Percentiles rank a stretch among this genome's conserved stretches.
phyloP scores from a whole-genome alignment of 805 yeast species.

The Candida tammaniensis region DNA sequence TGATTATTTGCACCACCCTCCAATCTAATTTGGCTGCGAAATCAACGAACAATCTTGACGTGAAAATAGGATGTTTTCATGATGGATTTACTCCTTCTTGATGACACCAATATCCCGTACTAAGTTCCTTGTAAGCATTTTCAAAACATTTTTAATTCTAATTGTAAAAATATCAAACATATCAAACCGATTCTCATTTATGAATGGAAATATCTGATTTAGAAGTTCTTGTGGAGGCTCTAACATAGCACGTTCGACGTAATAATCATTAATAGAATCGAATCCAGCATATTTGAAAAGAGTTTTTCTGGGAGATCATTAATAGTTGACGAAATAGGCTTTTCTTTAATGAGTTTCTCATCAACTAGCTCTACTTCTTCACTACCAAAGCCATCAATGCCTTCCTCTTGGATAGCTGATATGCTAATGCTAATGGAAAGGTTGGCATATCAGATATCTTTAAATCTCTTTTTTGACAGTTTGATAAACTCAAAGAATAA shows the following conservation, averaged over 20 bases:
- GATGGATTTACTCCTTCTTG: constrained; percentile 18
- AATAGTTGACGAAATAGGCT: too few species aligned
- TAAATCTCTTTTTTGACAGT: constrained; percentile 24
- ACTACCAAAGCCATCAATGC: constrained; percentile 10
- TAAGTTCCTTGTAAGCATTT: constrained; percentile 19
- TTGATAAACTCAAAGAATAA: constrained; percentile 18
- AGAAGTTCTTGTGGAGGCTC: constrained; percentile 26
- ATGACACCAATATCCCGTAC: constrained; percentile 31
- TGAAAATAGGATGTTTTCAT: constrained; percentile 24
- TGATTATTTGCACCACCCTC: constrained; percentile 7
- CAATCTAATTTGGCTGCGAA: constrained; percentile 13
- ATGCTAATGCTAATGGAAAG: constrained; percentile 7
- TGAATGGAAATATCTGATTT: constrained; percentile 28
- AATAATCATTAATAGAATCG: constrained; percentile 15
- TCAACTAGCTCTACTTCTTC: too few species aligned
- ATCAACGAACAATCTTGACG: constrained; percentile 15
- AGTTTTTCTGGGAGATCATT: constrained; percentile 12
- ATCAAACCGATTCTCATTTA: constrained; percentile 14
- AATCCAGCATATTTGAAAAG: constrained; percentile 24
- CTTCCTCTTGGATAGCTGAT: too few species aligned
- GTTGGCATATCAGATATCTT: constrained; percentile 19
- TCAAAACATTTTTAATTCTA: constrained; percentile 15
- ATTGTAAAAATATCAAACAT: constrained; percentile 9
- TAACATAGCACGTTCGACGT: constrained; percentile 15
- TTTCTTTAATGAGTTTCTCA: too few species aligned